Evolutionary conservation across 306 rosid genomes (phyloP).

Genomic region (Gynostemma pentaphyllum): DNA sequence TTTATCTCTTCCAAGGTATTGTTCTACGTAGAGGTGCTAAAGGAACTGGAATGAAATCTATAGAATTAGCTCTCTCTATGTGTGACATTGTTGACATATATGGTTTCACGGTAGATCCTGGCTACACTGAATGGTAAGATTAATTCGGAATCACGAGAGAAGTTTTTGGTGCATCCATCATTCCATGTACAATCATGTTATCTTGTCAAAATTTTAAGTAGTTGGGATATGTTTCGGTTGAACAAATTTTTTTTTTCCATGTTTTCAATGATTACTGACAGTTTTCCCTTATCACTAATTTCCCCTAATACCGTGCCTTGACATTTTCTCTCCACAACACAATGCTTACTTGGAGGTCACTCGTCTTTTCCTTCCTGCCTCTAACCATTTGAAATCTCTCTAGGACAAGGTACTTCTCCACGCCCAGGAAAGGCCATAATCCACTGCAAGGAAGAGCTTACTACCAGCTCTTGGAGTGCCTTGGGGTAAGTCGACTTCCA

Average conservation of each 20-base stretch:
- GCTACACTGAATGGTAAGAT: slow-evolving; percentile 92
- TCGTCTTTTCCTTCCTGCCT: slow-evolving; percentile 5
- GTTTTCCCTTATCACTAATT: neutral
- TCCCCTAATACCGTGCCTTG: no score
- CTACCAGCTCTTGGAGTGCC: slow-evolving; percentile 95
- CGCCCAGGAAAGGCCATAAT: slow-evolving; percentile 92
- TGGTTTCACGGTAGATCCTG: slow-evolving; percentile 98
- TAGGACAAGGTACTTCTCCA: slow-evolving; percentile 93
- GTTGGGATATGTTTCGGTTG: no score
- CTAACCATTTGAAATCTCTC: neutral
- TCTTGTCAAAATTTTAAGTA: neutral
- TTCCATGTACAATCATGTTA: neutral
- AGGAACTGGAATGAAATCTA: slow-evolving; percentile 99
- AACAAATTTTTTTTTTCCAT: neutral
- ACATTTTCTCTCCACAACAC: neutral
- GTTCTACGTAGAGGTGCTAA: slow-evolving; percentile 99
- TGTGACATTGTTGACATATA: slow-evolving; percentile 90
- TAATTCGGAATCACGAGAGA: neutral
- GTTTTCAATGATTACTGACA: neutral
- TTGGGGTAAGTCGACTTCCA: slow-evolving; percentile 51
- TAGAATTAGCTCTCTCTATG: slow-evolving; percentile 94
- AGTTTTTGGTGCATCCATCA: neutral
- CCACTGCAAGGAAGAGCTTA: slow-evolving; percentile 99
- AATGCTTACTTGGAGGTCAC: neutral
- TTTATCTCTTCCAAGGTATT: slow-evolving; percentile 96